phyloP scores from a whole-genome alignment of 1,284 basidiomycete genomes.

The Ceratobasidium sp. region DNA sequence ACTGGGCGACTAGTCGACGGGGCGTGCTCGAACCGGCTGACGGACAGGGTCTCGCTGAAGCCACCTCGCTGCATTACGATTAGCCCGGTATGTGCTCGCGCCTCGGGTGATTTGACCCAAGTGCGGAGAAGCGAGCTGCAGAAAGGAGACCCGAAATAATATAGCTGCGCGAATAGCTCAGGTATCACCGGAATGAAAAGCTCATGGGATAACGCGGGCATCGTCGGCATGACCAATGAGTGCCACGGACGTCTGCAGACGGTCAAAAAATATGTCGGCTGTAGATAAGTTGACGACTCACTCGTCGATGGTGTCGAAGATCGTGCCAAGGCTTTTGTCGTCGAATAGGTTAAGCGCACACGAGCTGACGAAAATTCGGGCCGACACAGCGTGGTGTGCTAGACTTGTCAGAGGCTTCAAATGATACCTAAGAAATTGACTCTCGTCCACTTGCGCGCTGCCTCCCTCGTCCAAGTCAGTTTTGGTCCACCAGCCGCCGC shows the following conservation, averaged over 20 bases:
- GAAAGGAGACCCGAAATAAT: background rate
- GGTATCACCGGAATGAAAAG: background rate
- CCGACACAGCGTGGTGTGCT: constrained; percentile 4
- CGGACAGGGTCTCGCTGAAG: background rate
- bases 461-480: no score
- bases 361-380: background rate
- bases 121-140: background rate
- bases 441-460: background rate
- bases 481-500: background rate
- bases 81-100: background rate
- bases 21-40: constrained; percentile 12
- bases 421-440: background rate
- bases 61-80: background rate
- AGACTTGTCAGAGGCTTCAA: background rate
- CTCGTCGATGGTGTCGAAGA: background rate
- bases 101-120: background rate
- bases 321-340: background rate
- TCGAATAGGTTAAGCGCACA: background rate
- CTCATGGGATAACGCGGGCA: background rate
- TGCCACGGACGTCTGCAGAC: background rate
- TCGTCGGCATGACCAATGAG: background rate
- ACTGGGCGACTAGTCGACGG: background rate
- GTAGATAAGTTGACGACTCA: background rate
- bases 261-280: background rate
- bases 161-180: background rate